Conservation (phyloP, 257 asterid species). For the Nicotiana knightiana region DNA sequence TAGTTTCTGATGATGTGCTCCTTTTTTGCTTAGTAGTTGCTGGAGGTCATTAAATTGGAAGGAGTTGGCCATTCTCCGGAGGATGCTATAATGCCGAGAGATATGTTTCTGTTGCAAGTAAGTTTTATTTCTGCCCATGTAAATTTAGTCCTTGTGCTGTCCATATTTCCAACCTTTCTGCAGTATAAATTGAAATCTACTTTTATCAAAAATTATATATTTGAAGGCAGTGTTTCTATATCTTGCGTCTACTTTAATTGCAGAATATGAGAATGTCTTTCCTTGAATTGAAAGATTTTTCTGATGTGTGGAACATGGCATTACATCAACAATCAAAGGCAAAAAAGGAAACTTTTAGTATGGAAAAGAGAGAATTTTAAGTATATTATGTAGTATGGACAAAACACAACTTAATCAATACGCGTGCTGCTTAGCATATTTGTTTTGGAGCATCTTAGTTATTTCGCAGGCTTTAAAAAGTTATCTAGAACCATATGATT, state of each 20-base stretch:
- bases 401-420: neutral
- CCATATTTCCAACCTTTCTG: neutral
- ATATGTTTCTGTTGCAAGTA: conserved; percentile 79
- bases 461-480: neutral
- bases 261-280: neutral
- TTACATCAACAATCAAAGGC: neutral
- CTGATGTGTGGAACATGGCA: neutral
- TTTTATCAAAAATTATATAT: neutral
- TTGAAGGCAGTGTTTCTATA: neutral
- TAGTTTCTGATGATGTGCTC: neutral
- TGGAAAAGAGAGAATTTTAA: neutral
- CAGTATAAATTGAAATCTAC: neutral
- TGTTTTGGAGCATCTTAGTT: neutral
- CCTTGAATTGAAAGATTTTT: neutral
- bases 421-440: neutral
- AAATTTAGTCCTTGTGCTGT: neutral
- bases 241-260: neutral
- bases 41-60: conserved; percentile 85
- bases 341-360: neutral
- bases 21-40: conserved; percentile 41
- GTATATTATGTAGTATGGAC: neutral
- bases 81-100: conserved; percentile 65
- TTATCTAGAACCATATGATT: neutral
- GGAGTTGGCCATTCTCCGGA: conserved; percentile 63
- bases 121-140: neutral